Evolutionary conservation across 73 alveolate genomes (phyloP), one percentile per base, ranked within the genome.

Genomic region (Symbiodinium natans): DNA sequence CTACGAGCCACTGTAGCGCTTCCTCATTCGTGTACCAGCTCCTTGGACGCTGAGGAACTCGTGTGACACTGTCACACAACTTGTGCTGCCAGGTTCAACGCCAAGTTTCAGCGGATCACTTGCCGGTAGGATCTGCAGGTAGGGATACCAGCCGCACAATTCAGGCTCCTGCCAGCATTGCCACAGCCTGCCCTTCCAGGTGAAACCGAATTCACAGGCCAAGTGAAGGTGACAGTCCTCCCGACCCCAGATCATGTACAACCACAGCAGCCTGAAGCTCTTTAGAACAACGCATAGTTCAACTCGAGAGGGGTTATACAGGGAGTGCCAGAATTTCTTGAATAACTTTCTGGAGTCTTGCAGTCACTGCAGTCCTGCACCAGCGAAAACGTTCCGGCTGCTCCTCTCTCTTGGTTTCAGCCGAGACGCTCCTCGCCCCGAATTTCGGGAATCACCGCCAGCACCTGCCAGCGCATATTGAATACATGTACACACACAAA

Each of bases 221-320:
- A n/a, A n/a, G 71, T 52, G n/a, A n/a, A n/a, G n/a, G 92, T 25
- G 17, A 17, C 43, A 5, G 54, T 85, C 94, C 95, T 88, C 41
- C 46, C 95, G 95, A 33, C 86, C 95, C 95, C 95, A 88, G 71
- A 88, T 88, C 95, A 88, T 88, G 95, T 88, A 88, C 43, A 88
- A 83, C 95, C 95, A 88, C 43, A 88, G 43, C 36, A 88, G 43
- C 95, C 95, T 88, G 46, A 56, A 82, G 31, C 10, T 5, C 23
- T 13, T 52, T 23, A 23, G 23, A 52, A 52, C 71, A 11, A 52
- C n/a, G 17, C 71, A 52, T n/a, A 52, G 71, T 52, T 29, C 71
- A 52, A 13, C n/a, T n/a, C n/a, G n/a, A n/a, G n/a, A n/a, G n/a
- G n/a, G n/a, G n/a, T n/a, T n/a, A n/a, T n/a, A n/a, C n/a, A n/a